phyloP scores from a whole-genome alignment of 2,329 filamentous ascomycete genomes.

The Fusarium cyanostomum region DNA sequence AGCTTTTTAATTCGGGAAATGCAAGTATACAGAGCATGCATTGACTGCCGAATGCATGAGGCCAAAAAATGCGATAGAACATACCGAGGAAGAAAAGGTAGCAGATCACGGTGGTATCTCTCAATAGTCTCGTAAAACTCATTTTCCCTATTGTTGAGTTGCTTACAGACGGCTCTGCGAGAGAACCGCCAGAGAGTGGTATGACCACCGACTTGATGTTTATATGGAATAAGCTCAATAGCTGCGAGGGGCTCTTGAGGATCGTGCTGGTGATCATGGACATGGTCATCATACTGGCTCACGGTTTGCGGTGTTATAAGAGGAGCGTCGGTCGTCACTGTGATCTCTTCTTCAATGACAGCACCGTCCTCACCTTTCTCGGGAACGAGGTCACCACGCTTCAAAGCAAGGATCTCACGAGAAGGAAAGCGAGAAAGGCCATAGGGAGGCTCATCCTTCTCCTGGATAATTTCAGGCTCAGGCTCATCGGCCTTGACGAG shows the following conservation, averaged over 20 bases:
- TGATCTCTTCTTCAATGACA: constrained; percentile 54
- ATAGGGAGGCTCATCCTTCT: constrained; percentile 34
- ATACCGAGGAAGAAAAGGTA: constrained; percentile 89
- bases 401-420: constrained; percentile 44
- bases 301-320: constrained; percentile 50
- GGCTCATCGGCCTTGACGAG: constrained; percentile 66
- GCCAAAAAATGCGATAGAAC: constrained; percentile 35
- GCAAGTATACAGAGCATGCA: constrained; percentile 14
- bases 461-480: constrained; percentile 47
- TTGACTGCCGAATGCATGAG: not conserved
- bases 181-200: constrained; percentile 97
- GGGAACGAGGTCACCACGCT: constrained; percentile 45
- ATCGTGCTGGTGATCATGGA: constrained; percentile 62
- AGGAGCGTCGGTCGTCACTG: constrained; percentile 46
- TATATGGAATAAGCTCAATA: constrained; percentile 95
- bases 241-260: constrained; percentile 78
- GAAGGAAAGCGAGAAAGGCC: constrained; percentile 41
- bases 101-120: constrained; percentile 84
- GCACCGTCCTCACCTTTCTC: constrained; percentile 52
- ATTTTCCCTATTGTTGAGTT: constrained; percentile 97
- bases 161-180: constrained; percentile 93
- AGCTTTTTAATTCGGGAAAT: constrained; percentile 1
- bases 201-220: constrained; percentile 96
- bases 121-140: constrained; percentile 99
- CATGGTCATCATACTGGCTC: constrained; percentile 57